phyloP scores from a whole-genome alignment of 306 rosid genomes.

The Quercus ilex region DNA sequence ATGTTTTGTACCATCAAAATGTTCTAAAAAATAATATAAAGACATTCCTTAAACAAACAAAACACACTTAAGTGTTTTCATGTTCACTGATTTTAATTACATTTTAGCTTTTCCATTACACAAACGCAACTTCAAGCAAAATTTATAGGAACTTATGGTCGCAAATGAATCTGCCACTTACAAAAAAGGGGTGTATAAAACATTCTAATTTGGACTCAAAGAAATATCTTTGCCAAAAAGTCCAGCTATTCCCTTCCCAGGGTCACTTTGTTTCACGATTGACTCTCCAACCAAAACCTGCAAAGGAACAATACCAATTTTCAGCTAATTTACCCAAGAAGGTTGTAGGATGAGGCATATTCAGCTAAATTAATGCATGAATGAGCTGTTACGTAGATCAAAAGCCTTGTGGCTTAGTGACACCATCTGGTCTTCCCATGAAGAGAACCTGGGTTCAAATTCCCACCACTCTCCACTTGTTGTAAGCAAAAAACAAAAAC shows the following conservation, averaged over 20 bases:
- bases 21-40: too few relatives aligned
- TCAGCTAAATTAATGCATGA: neutral
- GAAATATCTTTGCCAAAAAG: conserved; percentile 87
- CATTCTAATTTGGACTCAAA: conserved; percentile 14
- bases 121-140: too few relatives aligned
- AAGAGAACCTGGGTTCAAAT: too few relatives aligned
- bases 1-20: too few relatives aligned
- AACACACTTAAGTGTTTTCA: too few relatives aligned
- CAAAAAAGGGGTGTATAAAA: neutral
- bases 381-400: neutral
- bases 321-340: neutral
- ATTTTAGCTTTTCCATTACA: too few relatives aligned
- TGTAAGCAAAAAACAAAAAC: too few relatives aligned
- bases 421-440: too few relatives aligned
- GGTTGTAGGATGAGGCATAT: neutral
- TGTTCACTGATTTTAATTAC: too few relatives aligned
- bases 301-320: neutral
- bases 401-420: too few relatives aligned
- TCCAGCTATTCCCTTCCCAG: conserved; percentile 70
- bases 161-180: neutral
- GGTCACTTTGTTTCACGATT: conserved; percentile 79
- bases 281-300: conserved; percentile 96
- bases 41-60: too few relatives aligned
- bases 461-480: too few relatives aligned
- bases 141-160: neutral